Percentiles rank a stretch among this genome's conserved stretches.
These are phyloP conservation scores for Bruguiera hainesii DNA, from an alignment of 441 rosid genomes.

Conservation along the genomic window DNA sequence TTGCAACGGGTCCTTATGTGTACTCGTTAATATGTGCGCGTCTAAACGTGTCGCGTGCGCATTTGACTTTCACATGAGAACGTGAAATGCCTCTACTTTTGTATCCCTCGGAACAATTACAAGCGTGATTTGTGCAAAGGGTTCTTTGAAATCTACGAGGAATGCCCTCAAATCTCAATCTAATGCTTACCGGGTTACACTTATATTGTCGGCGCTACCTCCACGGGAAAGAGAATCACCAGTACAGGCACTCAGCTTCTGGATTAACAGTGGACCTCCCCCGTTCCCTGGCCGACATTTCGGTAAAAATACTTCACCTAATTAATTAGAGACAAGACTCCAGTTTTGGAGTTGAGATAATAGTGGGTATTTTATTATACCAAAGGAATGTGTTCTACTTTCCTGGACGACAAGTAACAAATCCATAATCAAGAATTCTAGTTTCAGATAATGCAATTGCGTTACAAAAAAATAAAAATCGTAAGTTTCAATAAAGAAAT, in stretches of 20 bases:
- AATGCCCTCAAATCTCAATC: too few species aligned
- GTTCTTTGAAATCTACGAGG: too few species aligned
- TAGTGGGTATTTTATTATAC: too few species aligned
- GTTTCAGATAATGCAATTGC: too few species aligned
- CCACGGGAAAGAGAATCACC: conserved; percentile 15
- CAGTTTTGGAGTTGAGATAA: too few species aligned
- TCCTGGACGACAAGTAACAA: too few species aligned
- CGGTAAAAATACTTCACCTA: neutral
- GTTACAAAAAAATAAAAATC: too few species aligned
- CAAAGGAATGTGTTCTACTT: too few species aligned
- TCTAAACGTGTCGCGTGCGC: conserved; percentile 3
- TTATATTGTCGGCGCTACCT: conserved; percentile 24
- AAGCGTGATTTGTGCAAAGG: conserved; percentile 50
- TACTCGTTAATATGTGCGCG: too few species aligned
- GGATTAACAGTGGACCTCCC: conserved; percentile 24
- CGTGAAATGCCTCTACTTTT: conserved; percentile 9
- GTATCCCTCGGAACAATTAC: neutral
- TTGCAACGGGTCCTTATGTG: neutral
- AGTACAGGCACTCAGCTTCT: neutral
- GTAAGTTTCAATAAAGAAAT: too few species aligned
- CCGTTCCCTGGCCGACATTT: conserved; percentile 30
- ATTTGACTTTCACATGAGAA: conserved; percentile 37
- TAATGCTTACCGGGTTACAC: too few species aligned
- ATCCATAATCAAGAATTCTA: too few species aligned
- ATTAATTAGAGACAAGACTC: neutral